Percentiles rank a stretch among this genome's conserved stretches.
These are phyloP conservation scores for Avena eriantha DNA, from an alignment of 176 grass and related monocot species.

Conservation along the genomic window DNA sequence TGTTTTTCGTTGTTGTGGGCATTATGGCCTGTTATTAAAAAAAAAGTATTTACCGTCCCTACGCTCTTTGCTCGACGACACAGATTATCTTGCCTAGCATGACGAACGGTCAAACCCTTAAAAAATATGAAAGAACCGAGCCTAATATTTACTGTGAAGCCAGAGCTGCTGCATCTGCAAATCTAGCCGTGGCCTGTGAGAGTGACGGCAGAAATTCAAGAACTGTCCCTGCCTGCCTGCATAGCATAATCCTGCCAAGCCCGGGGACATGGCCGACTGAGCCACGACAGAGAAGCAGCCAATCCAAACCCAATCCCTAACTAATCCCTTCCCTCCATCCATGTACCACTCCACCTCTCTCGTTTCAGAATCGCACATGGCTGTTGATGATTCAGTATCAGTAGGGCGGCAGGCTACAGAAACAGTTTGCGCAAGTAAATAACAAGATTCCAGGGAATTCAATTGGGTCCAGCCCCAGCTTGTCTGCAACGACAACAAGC, in stretches of 20 bases:
- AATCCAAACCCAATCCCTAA: slow-evolving; percentile 19
- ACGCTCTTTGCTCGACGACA: too few relatives aligned
- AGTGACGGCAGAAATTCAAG: slow-evolving; percentile 29
- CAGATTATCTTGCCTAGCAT: too few relatives aligned
- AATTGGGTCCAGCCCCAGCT: slow-evolving; percentile 30
- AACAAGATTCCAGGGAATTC: slow-evolving; percentile 43
- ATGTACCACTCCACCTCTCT: slow-evolving; percentile 10
- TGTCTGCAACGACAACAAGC: neutral
- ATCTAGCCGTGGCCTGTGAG: neutral
- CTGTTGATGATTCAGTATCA: neutral
- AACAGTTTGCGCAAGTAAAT: slow-evolving; percentile 49
- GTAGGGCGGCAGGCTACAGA: slow-evolving; percentile 9
- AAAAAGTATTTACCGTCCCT: too few relatives aligned
- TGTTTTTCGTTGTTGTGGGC: too few relatives aligned
- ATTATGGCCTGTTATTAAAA: too few relatives aligned
- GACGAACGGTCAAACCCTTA: too few relatives aligned
- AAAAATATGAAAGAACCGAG: too few relatives aligned
- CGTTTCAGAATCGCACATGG: slow-evolving; percentile 16
- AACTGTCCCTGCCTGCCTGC: neutral
- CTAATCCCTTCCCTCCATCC: slow-evolving; percentile 31
- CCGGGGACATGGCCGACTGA: slow-evolving; percentile 29
- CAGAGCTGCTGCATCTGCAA: slow-evolving; percentile 8
- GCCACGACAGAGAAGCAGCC: slow-evolving; percentile 23
- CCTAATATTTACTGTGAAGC: neutral
- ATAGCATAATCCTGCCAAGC: slow-evolving; percentile 41